phyloP scores from a whole-genome alignment of 306 rosid species.

The Purshia tridentata region DNA sequence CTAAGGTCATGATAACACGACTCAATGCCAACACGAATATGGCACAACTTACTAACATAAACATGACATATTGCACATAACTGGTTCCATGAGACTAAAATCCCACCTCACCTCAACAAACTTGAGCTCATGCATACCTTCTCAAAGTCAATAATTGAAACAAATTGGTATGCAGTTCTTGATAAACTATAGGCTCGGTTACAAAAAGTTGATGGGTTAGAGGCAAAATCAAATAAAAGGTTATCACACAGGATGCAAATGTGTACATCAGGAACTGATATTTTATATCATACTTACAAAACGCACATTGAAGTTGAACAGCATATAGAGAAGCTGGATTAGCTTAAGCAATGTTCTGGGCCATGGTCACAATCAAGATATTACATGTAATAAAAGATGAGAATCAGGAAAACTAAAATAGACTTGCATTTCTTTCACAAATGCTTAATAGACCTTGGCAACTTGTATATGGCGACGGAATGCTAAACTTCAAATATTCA shows the following conservation, averaged over 20 bases:
- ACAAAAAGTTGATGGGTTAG: not conserved
- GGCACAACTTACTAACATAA: no score
- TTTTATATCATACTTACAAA: not conserved
- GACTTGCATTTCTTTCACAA: not conserved
- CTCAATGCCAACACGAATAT: no score
- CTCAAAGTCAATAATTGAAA: slow-evolving; percentile 4
- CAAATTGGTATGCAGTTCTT: not conserved
- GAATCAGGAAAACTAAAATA: not conserved
- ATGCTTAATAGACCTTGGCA: not conserved
- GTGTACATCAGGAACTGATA: not conserved
- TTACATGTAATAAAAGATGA: not conserved
- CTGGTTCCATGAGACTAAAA: not conserved
- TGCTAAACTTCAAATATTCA: not conserved
- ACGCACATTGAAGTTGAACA: slow-evolving; percentile 5
- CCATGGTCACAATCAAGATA: not conserved
- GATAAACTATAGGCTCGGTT: not conserved
- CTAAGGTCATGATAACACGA: no score
- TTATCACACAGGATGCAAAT: not conserved
- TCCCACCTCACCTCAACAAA: not conserved
- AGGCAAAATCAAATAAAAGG: not conserved
- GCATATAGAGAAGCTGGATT: slow-evolving; percentile 1
- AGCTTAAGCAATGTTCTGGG: slow-evolving; percentile 13
- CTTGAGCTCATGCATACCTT: not conserved
- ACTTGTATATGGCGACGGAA: slow-evolving; percentile 1
- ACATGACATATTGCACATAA: not conserved